A percentile compares a stretch with the other conserved stretches of the same genome.
Evolutionary conservation across 257 asterid genomes (phyloP).

Genomic region (Gentiana dahurica): DNA sequence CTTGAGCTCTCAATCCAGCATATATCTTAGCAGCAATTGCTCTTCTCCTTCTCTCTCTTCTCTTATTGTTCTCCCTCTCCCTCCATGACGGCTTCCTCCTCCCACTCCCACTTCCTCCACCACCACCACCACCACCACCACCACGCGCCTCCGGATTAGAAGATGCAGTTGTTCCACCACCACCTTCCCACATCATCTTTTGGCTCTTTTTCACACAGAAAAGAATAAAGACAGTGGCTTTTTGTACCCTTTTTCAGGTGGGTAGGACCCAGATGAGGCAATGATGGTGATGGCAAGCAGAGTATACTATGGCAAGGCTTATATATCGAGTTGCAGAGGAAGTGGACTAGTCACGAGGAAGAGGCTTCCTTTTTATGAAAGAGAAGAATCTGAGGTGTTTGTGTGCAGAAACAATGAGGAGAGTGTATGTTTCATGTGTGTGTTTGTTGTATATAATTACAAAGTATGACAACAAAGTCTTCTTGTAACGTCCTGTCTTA

Average conservation of each 20-base stretch:
- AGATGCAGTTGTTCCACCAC: constrained; percentile 41
- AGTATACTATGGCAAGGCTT: too few species aligned
- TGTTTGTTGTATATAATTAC: too few species aligned
- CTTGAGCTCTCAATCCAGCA: constrained; percentile 86
- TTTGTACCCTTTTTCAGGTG: constrained; percentile 1
- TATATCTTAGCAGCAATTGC: constrained; percentile 95
- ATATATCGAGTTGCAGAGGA: constrained; percentile 27
- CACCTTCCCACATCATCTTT: constrained; percentile 93
- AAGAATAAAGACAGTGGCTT: constrained; percentile 9
- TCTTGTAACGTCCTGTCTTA: too few species aligned
- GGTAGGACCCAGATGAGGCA: constrained; percentile 10
- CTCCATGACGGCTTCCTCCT: constrained; percentile 95
- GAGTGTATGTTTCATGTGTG: too few species aligned
- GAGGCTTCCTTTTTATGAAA: constrained; percentile 21
- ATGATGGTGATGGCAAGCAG: background rate
- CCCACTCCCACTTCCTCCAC: constrained; percentile 30
- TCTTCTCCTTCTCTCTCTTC: constrained; percentile 92
- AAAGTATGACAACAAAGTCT: too few species aligned
- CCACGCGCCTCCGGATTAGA: constrained; percentile 32
- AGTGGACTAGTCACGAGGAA: constrained; percentile 38
- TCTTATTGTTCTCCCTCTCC: constrained; percentile 92
- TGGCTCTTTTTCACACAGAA: background rate
- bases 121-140: constrained; percentile 6
- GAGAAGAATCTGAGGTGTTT: constrained; percentile 28
- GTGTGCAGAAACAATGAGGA: background rate